Percentiles rank a stretch among this genome's conserved stretches.
Conservation (phyloP, 2,329 filamentous ascomycete genomes). For the Dendryphion nanum region DNA sequence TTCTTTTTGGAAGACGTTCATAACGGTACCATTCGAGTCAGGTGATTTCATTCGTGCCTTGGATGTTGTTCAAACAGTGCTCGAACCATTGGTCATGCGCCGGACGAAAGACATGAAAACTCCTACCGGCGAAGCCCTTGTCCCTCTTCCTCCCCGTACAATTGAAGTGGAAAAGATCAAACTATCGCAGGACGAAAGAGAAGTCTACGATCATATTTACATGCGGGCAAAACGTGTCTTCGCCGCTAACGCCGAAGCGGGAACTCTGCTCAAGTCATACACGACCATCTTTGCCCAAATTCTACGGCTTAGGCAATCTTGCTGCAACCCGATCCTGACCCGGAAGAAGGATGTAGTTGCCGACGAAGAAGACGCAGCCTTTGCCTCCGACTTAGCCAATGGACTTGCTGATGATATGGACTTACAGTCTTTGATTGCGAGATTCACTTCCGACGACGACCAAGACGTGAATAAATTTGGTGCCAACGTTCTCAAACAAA, state of each 20-base stretch:
- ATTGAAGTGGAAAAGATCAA: conserved; percentile 87
- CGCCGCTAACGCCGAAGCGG: conserved; percentile 81
- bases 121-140: conserved; percentile 76
- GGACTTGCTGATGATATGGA: conserved; percentile 96
- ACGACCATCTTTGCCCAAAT: conserved; percentile 98
- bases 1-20: conserved; percentile 98
- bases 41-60: conserved; percentile 91
- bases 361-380: conserved; percentile 81
- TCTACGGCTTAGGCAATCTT: conserved; percentile 85
- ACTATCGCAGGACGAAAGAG: conserved; percentile 77
- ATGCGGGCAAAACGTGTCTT: conserved; percentile 80
- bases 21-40: conserved; percentile 94
- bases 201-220: conserved; percentile 91
- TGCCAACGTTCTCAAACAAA: conserved; percentile 83
- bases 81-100: conserved; percentile 92
- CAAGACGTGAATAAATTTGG: conserved; percentile 73
- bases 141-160: conserved; percentile 75
- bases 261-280: conserved; percentile 91
- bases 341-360: conserved; percentile 80
- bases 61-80: conserved; percentile 93
- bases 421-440: conserved; percentile 76
- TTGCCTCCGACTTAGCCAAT: conserved; percentile 73
- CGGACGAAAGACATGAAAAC: conserved; percentile 99
- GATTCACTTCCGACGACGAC: conserved; percentile 66
- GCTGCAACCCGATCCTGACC: conserved; percentile 88